Evolutionary conservation across 2,329 filamentous ascomycete genomes (phyloP).

Genomic region (Clarireedia homoeocarpa): DNA sequence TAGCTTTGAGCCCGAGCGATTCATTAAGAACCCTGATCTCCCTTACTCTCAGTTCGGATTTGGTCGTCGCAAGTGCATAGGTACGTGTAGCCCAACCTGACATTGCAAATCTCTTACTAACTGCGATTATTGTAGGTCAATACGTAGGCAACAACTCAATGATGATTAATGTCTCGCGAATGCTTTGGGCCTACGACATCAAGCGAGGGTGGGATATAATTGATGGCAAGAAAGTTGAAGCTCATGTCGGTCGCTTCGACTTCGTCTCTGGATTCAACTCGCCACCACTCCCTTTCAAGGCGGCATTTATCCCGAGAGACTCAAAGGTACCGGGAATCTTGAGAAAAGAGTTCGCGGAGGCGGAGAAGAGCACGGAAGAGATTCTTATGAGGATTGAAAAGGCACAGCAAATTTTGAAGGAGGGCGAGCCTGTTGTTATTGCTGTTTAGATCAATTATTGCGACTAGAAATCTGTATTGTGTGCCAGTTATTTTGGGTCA

Average conservation of each 20-base stretch:
- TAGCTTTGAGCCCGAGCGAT: slow-evolving; percentile 40
- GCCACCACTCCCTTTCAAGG: neutral
- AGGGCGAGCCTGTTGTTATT: neutral
- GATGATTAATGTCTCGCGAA: neutral
- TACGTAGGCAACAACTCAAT: neutral
- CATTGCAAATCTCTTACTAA: neutral
- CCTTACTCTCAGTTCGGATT: slow-evolving; percentile 44
- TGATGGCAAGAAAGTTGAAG: neutral
- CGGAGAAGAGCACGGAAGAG: neutral
- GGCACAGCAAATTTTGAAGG: neutral
- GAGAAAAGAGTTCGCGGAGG: neutral
- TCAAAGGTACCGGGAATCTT: neutral
- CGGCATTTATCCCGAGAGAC: neutral
- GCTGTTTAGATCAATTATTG: no score
- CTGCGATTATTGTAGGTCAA: neutral
- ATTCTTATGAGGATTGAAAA: neutral
- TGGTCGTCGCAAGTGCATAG: slow-evolving; percentile 40
- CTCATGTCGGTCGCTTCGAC: neutral
- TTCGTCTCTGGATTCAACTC: neutral
- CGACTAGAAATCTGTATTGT: no score
- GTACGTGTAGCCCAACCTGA: slow-evolving; percentile 14
- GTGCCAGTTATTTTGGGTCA: no score
- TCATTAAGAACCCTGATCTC: slow-evolving; percentile 32
- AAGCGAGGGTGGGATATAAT: neutral
- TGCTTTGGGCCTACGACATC: neutral